Base-by-base conservation (phyloP, 2,329 filamentous ascomycete genomes). In the Diaporthe eres region DNA sequence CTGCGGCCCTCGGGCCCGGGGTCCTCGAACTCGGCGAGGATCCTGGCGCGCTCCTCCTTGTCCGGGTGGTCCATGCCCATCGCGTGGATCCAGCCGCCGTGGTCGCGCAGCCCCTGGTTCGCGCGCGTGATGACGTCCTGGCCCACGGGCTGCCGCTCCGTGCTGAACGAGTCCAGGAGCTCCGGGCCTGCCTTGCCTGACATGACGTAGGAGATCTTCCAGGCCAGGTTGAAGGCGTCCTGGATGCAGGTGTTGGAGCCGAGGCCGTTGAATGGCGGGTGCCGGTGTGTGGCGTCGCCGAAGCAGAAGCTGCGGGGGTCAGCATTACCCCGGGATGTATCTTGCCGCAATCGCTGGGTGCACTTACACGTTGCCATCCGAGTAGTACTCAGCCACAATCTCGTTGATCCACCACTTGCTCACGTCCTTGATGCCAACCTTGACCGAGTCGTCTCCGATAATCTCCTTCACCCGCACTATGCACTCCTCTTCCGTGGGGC, bases 401-500 rank as follows among this genome's bases (percentile, higher is more conserved):
- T 93, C 91, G 77, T 92, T 92, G 79, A 93, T 88, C 72, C 83
- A 85, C 91, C 91, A 93, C 77, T 88, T 89, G 12, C 88, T 87
- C 8, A 90, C 81, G 72, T 86, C 82, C n/a, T 91, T 74, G 63
- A 92, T 86, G 79, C 91, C 85, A 3, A 87, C 83, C 0, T 85
- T 81, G 17, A 89, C 81, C 0, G 86, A 85, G 39, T 89, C 87
- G 78, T 92, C 90, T 0, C 90, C 90, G 72, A 92, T 89, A 4
- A 90, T 83, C 39, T 89, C 83, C 47, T 83, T 84, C 1, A 90
- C 83, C 5, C 86, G 82, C 39, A 82, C 78, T 5, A 87, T 60
- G 77, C 88, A 89, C 79, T 90, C 86, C 9, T 88, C 88, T 1
- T 84, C 77, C 0, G 85, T 84, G 0, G 88, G 87, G n/a, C 84